A percentile compares a stretch with the other conserved stretches of the same genome.
phyloP scores from a whole-genome alignment of 768 basidiomycete genomes.

The Pleurotus cornucopiae region DNA sequence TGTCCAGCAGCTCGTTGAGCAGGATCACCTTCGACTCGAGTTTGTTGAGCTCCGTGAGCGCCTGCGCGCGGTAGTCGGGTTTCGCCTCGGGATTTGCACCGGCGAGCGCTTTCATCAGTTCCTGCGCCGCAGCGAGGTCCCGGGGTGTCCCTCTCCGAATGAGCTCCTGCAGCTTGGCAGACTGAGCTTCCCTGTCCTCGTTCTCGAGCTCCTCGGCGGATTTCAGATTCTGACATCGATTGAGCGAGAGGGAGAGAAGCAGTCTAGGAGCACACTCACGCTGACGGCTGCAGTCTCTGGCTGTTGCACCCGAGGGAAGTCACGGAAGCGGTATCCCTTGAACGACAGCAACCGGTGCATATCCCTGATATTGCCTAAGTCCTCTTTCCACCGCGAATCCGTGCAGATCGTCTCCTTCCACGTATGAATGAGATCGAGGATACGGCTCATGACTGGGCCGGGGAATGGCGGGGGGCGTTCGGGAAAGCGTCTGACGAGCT shows the following conservation, averaged over 20 bases:
- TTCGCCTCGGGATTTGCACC: constrained; percentile 94
- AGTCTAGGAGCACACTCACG: constrained; percentile 29
- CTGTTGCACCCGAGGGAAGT: constrained; percentile 31
- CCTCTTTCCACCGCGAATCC: constrained; percentile 91
- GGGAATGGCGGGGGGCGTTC: constrained; percentile 96
- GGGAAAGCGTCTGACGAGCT: constrained; percentile 95
- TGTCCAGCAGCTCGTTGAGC: constrained; percentile 97
- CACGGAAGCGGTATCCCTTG: constrained; percentile 85
- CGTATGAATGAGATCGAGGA: constrained; percentile 84
- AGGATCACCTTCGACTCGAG: constrained; percentile 92
- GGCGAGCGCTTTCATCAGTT: constrained; percentile 93
- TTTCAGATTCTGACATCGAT: constrained; percentile 70
- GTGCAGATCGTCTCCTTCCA: constrained; percentile 95
- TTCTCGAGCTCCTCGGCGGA: constrained; percentile 94
- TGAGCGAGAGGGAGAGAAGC: too few relatives aligned
- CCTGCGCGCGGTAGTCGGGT: constrained; percentile 90
- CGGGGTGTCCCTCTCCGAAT: constrained; percentile 94
- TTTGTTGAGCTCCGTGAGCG: constrained; percentile 86
- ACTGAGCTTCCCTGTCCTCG: constrained; percentile 92
- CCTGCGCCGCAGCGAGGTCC: constrained; percentile 92
- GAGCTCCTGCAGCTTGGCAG: constrained; percentile 97
- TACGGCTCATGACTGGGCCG: constrained; percentile 90
- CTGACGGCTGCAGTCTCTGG: constrained; percentile 16
- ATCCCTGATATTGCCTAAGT: constrained; percentile 93
- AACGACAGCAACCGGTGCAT: constrained; percentile 94